Evolutionary conservation across 2,329 filamentous ascomycete species (phyloP).

Genomic region (Arthrobotrys iridis): DNA sequence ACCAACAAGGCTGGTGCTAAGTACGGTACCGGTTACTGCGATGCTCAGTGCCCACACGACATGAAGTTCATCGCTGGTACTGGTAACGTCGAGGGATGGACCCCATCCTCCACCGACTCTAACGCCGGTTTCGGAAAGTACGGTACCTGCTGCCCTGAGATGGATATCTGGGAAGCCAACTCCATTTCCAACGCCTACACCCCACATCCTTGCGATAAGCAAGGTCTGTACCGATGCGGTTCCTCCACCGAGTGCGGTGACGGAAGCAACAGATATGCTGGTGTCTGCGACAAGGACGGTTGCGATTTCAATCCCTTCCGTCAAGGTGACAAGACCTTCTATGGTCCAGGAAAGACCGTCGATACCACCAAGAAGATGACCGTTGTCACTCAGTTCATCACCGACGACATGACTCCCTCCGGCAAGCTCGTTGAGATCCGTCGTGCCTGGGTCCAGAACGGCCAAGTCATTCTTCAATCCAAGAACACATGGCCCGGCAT

Average conservation of each 20-base stretch:
- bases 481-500: slow-evolving; percentile 64
- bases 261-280: slow-evolving; percentile 68
- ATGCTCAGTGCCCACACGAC: slow-evolving; percentile 69
- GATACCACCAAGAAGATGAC: slow-evolving; percentile 71
- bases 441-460: slow-evolving; percentile 73
- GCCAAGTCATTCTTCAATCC: slow-evolving; percentile 69
- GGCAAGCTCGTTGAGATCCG: slow-evolving; percentile 71
- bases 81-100: slow-evolving; percentile 69
- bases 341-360: slow-evolving; percentile 69
- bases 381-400: slow-evolving; percentile 75
- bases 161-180: slow-evolving; percentile 79
- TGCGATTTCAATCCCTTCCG: slow-evolving; percentile 78
- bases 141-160: slow-evolving; percentile 74
- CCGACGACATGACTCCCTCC: slow-evolving; percentile 64
- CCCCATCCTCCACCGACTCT: slow-evolving; percentile 66
- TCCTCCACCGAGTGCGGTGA: slow-evolving; percentile 67
- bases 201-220: slow-evolving; percentile 71
- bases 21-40: slow-evolving; percentile 73
- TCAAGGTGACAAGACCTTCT: slow-evolving; percentile 72
- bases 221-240: slow-evolving; percentile 66
- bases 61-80: slow-evolving; percentile 68
- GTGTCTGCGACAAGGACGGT: slow-evolving; percentile 74
- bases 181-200: slow-evolving; percentile 72
- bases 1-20: slow-evolving; percentile 69
- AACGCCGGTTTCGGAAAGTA: slow-evolving; percentile 67